Conservation (phyloP, 2,329 filamentous ascomycete species). For the Ascomycota sp. region DNA sequence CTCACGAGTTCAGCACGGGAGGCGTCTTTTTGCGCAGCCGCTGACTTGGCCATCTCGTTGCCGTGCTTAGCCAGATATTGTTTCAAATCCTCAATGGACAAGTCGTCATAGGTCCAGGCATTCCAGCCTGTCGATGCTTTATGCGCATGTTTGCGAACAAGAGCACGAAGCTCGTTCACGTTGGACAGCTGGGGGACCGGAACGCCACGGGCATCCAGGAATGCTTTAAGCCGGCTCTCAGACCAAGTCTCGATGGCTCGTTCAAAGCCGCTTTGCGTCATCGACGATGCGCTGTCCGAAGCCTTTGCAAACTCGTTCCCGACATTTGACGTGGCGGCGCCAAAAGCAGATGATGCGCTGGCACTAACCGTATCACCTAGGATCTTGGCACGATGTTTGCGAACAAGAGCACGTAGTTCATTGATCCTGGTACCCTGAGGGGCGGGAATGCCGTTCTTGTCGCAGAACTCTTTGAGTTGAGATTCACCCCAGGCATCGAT, state of each 20-base stretch:
- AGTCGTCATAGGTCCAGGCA: slow-evolving; percentile 62
- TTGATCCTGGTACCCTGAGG: slow-evolving; percentile 82
- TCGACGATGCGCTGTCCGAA: slow-evolving; percentile 42
- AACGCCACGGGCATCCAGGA: slow-evolving; percentile 53
- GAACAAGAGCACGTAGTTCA: slow-evolving; percentile 71
- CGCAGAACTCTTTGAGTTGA: slow-evolving; percentile 75
- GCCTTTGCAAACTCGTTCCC: slow-evolving; percentile 58
- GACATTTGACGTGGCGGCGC: slow-evolving; percentile 52
- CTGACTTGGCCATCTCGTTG: slow-evolving; percentile 32
- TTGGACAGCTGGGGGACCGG: slow-evolving; percentile 51
- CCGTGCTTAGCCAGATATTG: slow-evolving; percentile 29
- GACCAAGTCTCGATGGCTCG: slow-evolving; percentile 41
- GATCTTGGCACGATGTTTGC: slow-evolving; percentile 60
- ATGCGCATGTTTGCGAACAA: slow-evolving; percentile 51
- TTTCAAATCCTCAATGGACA: slow-evolving; percentile 47
- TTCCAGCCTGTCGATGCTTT: slow-evolving; percentile 45
- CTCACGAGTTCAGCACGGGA: slow-evolving; percentile 52
- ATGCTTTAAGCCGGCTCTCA: slow-evolving; percentile 54
- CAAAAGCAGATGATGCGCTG: slow-evolving; percentile 36
- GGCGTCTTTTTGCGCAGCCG: slow-evolving; percentile 36
- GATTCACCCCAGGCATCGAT: slow-evolving; percentile 78
- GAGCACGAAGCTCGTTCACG: slow-evolving; percentile 48
- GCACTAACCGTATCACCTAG: slow-evolving; percentile 39
- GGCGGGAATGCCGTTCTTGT: slow-evolving; percentile 68
- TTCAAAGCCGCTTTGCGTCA: slow-evolving; percentile 45